A percentile compares a stretch with the other conserved stretches of the same genome.
phyloP scores from a whole-genome alignment of 2,329 filamentous ascomycete species.

The Stenocarpella maydis region DNA sequence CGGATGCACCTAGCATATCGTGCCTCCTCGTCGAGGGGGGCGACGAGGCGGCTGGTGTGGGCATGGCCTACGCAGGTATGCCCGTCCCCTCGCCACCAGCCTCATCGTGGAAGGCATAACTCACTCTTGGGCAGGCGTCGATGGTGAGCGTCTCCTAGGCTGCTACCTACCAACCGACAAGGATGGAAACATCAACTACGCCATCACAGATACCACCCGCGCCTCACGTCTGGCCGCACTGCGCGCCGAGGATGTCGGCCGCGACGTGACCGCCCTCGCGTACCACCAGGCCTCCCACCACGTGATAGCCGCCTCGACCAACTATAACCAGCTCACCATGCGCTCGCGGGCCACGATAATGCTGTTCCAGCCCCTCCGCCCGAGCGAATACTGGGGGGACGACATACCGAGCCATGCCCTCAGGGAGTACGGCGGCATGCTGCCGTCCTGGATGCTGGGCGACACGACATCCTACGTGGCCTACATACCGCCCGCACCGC shows the following conservation, averaged over 20 bases:
- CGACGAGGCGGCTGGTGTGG: constrained; percentile 50
- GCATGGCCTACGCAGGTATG: constrained; percentile 48
- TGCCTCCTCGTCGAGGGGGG: constrained; percentile 51
- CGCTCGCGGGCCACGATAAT: constrained; percentile 58
- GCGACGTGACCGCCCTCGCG: constrained; percentile 56
- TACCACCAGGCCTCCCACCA: constrained; percentile 53
- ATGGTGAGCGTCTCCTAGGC: constrained; percentile 47
- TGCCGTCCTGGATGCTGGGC: constrained; percentile 50
- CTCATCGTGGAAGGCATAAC: constrained; percentile 28
- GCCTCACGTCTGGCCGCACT: constrained; percentile 24
- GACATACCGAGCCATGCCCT: constrained; percentile 38
- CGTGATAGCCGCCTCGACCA: constrained; percentile 53
- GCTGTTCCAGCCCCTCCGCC: constrained; percentile 49
- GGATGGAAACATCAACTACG: constrained; percentile 46
- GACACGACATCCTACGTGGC: constrained; percentile 42
- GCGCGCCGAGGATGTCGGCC: constrained; percentile 40
- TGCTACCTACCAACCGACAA: constrained; percentile 54
- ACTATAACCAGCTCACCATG: constrained; percentile 44
- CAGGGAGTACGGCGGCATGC: constrained; percentile 37
- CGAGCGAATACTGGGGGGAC: constrained; percentile 39
- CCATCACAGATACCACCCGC: not conserved
- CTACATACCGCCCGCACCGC: constrained; percentile 26
- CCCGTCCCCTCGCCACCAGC: not conserved
- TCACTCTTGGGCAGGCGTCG: constrained; percentile 43
- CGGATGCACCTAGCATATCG: constrained; percentile 46